Conservation (phyloP, 306 rosid genomes). For the Cucurbita ficifolia region DNA sequence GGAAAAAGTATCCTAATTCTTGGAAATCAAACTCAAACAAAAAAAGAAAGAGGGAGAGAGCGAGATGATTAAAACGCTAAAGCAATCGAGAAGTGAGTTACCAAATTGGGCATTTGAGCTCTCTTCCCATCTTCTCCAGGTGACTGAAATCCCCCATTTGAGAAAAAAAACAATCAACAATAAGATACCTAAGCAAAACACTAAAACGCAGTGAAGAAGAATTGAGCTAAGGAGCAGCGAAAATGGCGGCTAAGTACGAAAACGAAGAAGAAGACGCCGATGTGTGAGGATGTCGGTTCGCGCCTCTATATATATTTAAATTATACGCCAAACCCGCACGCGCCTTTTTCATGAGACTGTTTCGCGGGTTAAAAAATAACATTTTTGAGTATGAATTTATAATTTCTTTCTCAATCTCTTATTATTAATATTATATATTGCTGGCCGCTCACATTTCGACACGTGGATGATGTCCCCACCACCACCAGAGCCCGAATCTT, state of each 20-base stretch:
- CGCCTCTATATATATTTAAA: background rate
- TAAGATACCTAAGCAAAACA: background rate
- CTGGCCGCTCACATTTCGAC: background rate
- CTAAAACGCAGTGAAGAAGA: background rate
- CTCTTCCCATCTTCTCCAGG: conserved; percentile 75
- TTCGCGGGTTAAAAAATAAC: background rate
- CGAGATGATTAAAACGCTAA: background rate
- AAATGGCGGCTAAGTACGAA: background rate
- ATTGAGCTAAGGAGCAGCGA: background rate
- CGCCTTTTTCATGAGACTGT: background rate
- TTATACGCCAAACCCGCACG: background rate
- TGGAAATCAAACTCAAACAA: background rate
- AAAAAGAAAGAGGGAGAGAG: background rate
- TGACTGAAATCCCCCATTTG: conserved; percentile 37
- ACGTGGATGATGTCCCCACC: background rate
- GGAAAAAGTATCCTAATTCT: background rate
- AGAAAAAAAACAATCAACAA: background rate
- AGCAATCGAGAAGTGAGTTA: conserved; percentile 9
- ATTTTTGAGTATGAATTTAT: background rate
- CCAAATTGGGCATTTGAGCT: conserved; percentile 92
- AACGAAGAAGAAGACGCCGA: background rate
- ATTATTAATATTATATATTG: background rate
- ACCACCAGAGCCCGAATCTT: background rate
- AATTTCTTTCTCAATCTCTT: background rate
- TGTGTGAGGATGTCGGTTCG: background rate